Evolutionary conservation across 805 yeast species (phyloP), one percentile per base, ranked within the genome.

Genomic region (Ogataea thermomethanolica): DNA sequence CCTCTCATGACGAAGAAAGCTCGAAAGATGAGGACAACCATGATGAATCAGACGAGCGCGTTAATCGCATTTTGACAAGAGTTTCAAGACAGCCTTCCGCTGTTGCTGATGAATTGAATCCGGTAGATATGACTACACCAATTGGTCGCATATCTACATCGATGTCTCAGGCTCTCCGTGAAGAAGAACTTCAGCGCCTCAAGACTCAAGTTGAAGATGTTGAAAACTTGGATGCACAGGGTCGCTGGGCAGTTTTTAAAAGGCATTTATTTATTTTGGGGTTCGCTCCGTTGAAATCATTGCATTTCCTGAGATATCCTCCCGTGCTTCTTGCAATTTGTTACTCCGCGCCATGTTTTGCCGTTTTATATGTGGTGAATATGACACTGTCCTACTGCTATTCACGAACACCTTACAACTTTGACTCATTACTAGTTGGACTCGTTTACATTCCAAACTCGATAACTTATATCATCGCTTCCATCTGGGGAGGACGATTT

Each of bases 381-480:
- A 71, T 86, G 75, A 72, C 91, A 4, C 66, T 88, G 30, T 72
- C 90, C 33, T 73, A 75, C 52, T 71, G 70, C 37, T 87, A 79
- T 59, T 65, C 84, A 0, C 54, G 71, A 14, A 60, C 65, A 0
- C 96, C 96, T 3, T 87, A 87, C 60, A 76, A 78, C 53, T 88
- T 83, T 68, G 64, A 68, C 25, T 62, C 84, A 0, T 61, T 85
- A 35, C 69, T 80, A 41, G 73, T 82, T 35, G 96, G 96, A 25
- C 67, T 87, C 21, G 70, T 84, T 41, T 87, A 85, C 64, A 78
- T 87, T 25, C 95, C 96, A 26, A 87, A 87, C 59, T 85, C 95
- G 0, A 74, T 85, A 20, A 76, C 90, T 0, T 87, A 86, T 55
- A 62, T 87, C 26, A 50, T 81, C 33, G 91, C 95, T 0, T 81